Evolutionary conservation across 2,329 filamentous ascomycete species (phyloP), one percentile per base, ranked within the genome.

Genomic region (Fusarium sp.): DNA sequence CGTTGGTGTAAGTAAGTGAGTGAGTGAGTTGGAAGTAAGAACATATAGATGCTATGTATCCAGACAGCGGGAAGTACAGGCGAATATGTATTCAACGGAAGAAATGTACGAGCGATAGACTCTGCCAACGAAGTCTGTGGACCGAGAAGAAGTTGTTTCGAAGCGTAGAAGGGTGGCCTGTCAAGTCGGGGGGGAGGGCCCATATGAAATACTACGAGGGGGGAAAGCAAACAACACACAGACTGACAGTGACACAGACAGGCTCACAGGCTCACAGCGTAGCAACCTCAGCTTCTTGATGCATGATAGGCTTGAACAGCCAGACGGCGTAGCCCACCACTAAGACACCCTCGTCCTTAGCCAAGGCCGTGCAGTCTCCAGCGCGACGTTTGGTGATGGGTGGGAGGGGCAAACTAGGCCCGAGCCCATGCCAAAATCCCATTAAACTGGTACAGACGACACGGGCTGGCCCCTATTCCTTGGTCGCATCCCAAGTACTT

Each of bases 41-140:
- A 60, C 45, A 54, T 63, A n/a, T 59, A 32, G 72, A 75, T 74
- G 74, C 50, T 76, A 71, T 74, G 68, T 76, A 75, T 75, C 73
- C 67, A 46, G 52, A 59, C 56, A 62, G 56, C 52, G 55, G 59
- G 51, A 61, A 49, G 46, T 40, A 63, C 51, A 62, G 49, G 57
- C 53, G 61, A 55, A 61, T 63, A 64, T 66, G 63, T 66, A 69
- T 67, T 55, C 51, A 53, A 49, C 63, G 45, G 49, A 73, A 64
- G 66, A 68, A 68, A 70, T 63, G 44, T 73, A 70, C 48, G 71
- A 66, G 73, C 70, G 67, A 47, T 67, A 80, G 83, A 84, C 84
- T 86, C 82, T 86, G 84, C 84, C 84, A 86, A 86, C 84, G 84
- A 86, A 86, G 84, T 78, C 77, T 73, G 63, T 68, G 76, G 71